Evolutionary conservation across 2,329 filamentous ascomycete species (phyloP).

Genomic region (Ophiosphaerella narmari): DNA sequence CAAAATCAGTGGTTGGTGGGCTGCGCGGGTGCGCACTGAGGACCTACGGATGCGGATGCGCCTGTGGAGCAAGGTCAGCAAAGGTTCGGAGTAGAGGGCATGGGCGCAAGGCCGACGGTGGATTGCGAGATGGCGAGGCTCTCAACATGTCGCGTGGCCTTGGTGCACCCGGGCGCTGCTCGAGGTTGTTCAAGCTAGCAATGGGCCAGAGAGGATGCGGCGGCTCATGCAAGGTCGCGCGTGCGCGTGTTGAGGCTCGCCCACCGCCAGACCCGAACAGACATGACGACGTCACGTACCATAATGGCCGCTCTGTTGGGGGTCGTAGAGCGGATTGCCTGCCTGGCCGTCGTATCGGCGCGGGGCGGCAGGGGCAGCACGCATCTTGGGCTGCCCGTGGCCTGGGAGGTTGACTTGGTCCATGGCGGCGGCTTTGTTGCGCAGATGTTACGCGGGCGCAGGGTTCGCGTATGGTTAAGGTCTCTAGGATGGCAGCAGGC

Average conservation of each 20-base stretch:
- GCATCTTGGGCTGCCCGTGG: conserved; percentile 46
- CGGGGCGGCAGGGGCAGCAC: conserved; percentile 42
- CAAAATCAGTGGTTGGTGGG: conserved; percentile 36
- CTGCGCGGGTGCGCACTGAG: conserved; percentile 16
- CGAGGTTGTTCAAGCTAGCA: conserved; percentile 1
- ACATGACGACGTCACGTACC: conserved; percentile 40
- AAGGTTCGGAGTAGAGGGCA: neutral
- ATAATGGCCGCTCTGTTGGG: conserved; percentile 55
- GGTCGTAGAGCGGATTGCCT: conserved; percentile 55
- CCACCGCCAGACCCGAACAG: neutral
- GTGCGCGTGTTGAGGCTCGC: neutral
- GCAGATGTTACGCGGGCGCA: conserved; percentile 41
- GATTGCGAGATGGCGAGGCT: neutral
- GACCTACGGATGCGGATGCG: conserved; percentile 69
- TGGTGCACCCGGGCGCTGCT: neutral
- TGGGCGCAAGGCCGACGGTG: neutral
- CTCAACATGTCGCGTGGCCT: neutral
- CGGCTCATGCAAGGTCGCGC: neutral
- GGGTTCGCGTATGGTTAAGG: conserved; percentile 28
- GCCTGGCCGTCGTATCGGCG: conserved; percentile 57
- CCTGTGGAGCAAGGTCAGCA: conserved; percentile 50
- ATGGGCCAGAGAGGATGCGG: neutral
- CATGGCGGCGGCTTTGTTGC: conserved; percentile 38
- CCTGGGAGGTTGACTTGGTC: conserved; percentile 44
- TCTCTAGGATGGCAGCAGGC: conserved; percentile 7